phyloP scores from a whole-genome alignment of 352 stramenopile genomes.

The Phytophthora hibernalis region DNA sequence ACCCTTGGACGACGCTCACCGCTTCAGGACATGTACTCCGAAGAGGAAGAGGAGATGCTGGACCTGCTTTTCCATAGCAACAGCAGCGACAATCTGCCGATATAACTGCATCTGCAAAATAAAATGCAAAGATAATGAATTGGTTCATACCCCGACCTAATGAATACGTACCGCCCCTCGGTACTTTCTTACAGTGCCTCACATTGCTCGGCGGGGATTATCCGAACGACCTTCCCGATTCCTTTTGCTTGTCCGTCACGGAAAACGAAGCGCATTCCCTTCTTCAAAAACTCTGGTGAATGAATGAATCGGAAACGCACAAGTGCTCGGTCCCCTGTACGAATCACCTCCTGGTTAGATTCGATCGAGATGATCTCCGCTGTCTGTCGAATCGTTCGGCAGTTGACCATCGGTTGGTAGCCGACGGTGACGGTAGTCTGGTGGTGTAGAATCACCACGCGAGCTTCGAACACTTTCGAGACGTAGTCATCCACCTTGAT shows the following conservation, averaged over 20 bases:
- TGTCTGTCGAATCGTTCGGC: constrained; percentile 91
- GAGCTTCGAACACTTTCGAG: constrained; percentile 90
- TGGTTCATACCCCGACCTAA: constrained; percentile 5
- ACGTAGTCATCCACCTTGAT: constrained; percentile 82
- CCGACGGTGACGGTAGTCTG: constrained; percentile 93
- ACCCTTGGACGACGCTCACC: constrained; percentile 61
- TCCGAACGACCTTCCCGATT: constrained; percentile 93
- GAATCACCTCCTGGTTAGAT: constrained; percentile 83
- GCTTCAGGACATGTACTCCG: constrained; percentile 80
- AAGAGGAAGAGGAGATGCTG: constrained; percentile 79
- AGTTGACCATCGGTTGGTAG: constrained; percentile 97
- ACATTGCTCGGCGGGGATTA: constrained; percentile 54
- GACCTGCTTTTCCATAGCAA: constrained; percentile 53
- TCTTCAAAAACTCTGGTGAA: constrained; percentile 95
- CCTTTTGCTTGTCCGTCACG: constrained; percentile 97
- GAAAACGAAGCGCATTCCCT: constrained; percentile 97
- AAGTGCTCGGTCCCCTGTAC: constrained; percentile 90
- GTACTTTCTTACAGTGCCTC: constrained; percentile 17
- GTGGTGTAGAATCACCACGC: constrained; percentile 95
- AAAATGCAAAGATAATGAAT: constrained; percentile 22
- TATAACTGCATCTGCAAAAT: constrained; percentile 12
- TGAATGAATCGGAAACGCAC: constrained; percentile 93
- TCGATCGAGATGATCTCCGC: constrained; percentile 91
- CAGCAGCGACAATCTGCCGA: constrained; percentile 34
- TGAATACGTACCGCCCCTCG: neutral